Base-by-base conservation (phyloP, 768 basidiomycete genomes). In the Kwoniella sp. region DNA sequence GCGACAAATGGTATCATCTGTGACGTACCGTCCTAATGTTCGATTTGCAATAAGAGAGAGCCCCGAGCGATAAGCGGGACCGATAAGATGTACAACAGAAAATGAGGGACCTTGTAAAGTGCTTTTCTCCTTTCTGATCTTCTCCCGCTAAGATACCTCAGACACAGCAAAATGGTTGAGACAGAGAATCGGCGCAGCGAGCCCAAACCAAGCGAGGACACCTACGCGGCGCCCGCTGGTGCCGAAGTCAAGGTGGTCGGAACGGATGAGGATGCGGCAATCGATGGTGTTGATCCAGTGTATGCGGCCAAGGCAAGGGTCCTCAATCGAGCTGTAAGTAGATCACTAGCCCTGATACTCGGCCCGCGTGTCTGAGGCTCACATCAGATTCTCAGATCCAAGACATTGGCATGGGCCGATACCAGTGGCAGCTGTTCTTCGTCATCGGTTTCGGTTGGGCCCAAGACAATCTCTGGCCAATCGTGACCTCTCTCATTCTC, bases 401-500 rank as follows among this genome's bases (percentile, higher is more conserved):
- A 55, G 71, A 73, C 23, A 75, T 75, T n/a, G 73, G 73, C 2
- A 75, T 75, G 73, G 73, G 73, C 0, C 38, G 41, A 58, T 75
- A 75, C 53, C 73, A 75, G 61, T 75, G 73, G 73, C 61, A 75
- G 51, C 58, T 75, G 5, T 75, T 75, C 70, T 50, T 67, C 48
- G 66, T 70, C 22, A 68, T 73, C 25, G 71, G 71, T 0, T 75
- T 75, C 51, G 73, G 73, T n/a, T 75, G 73, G 73, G 71, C 71
- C 15, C 67, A 68, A 48, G 73, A 75, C 45, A 75, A 75, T 51
- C 54, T 67, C 58, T 57, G 50, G 45, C 70, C 88, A 85, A 83
- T 88, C 41, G 87, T 87, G 29, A 87, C 87, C 1, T 85, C 87
- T 1, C 83, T 90, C 0, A 89, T 90, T 53, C 81, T 90, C 7